Evolutionary conservation across 441 rosid genomes (phyloP), one percentile per base, ranked within the genome.

Genomic region (Populus hybrid): DNA sequence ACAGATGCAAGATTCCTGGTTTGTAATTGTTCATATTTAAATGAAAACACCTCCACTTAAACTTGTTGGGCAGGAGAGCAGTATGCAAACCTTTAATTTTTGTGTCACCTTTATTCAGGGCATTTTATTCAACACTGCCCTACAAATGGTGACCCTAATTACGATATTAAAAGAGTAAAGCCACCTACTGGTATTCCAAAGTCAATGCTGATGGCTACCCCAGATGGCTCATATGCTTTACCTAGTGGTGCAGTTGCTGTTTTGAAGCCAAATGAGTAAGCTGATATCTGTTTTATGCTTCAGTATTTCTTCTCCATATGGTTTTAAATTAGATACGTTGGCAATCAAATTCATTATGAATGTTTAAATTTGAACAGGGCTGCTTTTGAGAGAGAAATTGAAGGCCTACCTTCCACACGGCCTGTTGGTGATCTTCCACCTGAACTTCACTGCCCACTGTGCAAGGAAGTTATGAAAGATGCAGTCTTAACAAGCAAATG

Each of bases 101-200:
- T 74, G 72, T 64, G 65, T 33, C 8, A 56, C 70, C 26, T 59
- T 59, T 35, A 36, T 70, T 74, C 89, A 94, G 99, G 99, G 24
- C 99, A 96, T 87, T 94, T 90, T 82, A 94, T 96, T 82, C 99
- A 96, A 87, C 99, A 96, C 81, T 96, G 98, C 70, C 99, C 98
- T 72, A 96, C 98, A 67, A 94, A 96, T 83, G 99, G 99, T 65
- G 98, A 96, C 84, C 99, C 99, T 40, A 90, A 68, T 80, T 96
- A 82, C 79, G 98, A 96, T 83, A 87, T 96, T 73, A 96, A 89
- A 84, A 90, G 98, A 85, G 93, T 91, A 76, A 96, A 90, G 82
- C 98, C 94, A 79, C 97, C 98, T 23, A 96, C 98, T 50, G 99
- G 99, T 35, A 93, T 96, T 77, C 98, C 99, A 28, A 96, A 94